Evolutionary conservation across 208 protist genomes (phyloP).

Genomic region (Angomonas ambiguus): DNA sequence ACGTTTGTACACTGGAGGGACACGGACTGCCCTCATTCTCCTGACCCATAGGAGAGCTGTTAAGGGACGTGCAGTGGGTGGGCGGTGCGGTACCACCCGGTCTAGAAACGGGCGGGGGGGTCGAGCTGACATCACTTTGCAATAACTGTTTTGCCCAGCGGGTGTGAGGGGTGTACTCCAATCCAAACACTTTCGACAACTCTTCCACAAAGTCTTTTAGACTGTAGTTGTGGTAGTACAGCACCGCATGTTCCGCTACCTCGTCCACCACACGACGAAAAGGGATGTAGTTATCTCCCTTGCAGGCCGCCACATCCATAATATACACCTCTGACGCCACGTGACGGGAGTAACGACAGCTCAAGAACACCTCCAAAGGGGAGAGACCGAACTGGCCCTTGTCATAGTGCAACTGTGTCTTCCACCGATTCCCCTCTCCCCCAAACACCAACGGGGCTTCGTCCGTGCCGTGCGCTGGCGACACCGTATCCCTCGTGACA

Average conservation of each 20-base stretch:
- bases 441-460: constrained; percentile 27
- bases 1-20: not conserved
- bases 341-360: constrained; percentile 55
- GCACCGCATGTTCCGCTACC: constrained; percentile 74
- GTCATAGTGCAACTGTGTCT: constrained; percentile 28
- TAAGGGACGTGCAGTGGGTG: not conserved
- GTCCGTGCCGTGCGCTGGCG: not conserved
- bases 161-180: constrained; percentile 61
- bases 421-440: constrained; percentile 8
- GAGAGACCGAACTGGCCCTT: constrained; percentile 54
- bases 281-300: constrained; percentile 58
- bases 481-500: not conserved
- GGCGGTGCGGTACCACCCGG: not conserved
- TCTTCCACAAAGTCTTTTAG: constrained; percentile 75
- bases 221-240: constrained; percentile 74
- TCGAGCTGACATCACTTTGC: not conserved
- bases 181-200: constrained; percentile 41
- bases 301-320: constrained; percentile 61
- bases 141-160: constrained; percentile 25
- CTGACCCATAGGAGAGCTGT: not conserved
- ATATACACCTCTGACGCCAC: constrained; percentile 71
- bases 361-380: constrained; percentile 75
- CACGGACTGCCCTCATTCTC: not conserved
- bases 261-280: constrained; percentile 69
- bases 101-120: not conserved